Base-by-base conservation (phyloP, 225 moss, liverwort and hornwort genomes). In the Lunularia cruciata region DNA sequence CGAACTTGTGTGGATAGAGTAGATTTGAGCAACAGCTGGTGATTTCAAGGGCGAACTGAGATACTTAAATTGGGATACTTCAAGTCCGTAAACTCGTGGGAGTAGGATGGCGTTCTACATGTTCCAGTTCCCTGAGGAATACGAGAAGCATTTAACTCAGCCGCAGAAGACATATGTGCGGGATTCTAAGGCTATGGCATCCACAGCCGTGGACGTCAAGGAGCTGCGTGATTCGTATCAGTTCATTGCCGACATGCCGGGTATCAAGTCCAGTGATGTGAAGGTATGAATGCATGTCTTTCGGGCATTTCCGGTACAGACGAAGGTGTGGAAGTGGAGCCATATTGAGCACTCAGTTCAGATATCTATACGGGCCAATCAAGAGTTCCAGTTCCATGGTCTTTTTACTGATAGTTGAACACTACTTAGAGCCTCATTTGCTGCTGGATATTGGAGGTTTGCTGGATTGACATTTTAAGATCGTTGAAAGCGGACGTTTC, bases 231-330 rank as follows among this genome's bases (percentile, higher is more conserved):
- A 80, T 9, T 40, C 72, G 8, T 77, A 77, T 20, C 47, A 76
- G 27, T 86, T 80, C 28, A 76, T 78, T 6, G 86, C 73, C 10
- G 83, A 86, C 28, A 80, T 83, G 86, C 83, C 80, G 1, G 85
- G 83, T 28, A 71, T 86, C 15, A 86, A 83, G 30, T 72, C 77
- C 34, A 58, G 72, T 0, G 75, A 83, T 33, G 65, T 80, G 0
- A 79, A 83, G 83, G 86, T 80, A 52, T 22, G 1, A n/a, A n/a
- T n/a, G n/a, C n/a, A n/a, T n/a, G n/a, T n/a, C n/a, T 18, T 27
- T 18, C 49, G 1, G 12, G 1, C 16, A 60, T 32, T 36, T 30
- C 0, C 53, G 6, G 22, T 54, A 4, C 53, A 12, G 10, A 4
- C 27, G 7, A 12, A 20, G 4, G 22, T 27, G 3, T 20, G 3